These are phyloP conservation scores for Heterobasidion irregulare DNA, from an alignment of 1,284 basidiomycete species.

Conservation along the genomic window DNA sequence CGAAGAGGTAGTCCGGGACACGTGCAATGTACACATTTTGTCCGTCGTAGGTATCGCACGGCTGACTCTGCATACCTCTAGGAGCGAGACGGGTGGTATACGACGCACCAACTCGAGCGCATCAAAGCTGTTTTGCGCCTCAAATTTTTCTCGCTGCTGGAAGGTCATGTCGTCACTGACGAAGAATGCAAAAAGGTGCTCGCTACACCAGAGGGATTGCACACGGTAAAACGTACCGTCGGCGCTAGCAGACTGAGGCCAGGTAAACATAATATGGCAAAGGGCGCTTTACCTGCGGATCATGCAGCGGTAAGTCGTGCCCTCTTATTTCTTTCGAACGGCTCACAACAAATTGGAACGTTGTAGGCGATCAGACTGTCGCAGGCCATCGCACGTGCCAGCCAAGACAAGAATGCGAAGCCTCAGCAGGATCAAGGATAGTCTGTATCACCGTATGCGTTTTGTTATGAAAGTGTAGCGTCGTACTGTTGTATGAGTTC, in stretches of 20 bases:
- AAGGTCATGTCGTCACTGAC: constrained; percentile 61
- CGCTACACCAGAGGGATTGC: constrained; percentile 30
- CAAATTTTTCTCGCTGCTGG: constrained; percentile 80
- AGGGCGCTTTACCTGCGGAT: constrained; percentile 70
- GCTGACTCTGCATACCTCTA: constrained; percentile 18
- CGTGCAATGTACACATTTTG: constrained; percentile 54
- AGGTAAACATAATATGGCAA: constrained; percentile 80
- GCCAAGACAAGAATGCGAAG: background rate
- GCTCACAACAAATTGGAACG: background rate
- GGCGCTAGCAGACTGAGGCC: constrained; percentile 38
- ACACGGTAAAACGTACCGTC: constrained; percentile 29
- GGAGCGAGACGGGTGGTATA: constrained; percentile 86
- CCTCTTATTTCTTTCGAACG: background rate
- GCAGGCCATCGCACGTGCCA: background rate
- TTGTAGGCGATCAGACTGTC: constrained; percentile 41
- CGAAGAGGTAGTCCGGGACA: constrained; percentile 54
- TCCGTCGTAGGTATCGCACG: background rate
- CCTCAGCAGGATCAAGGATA: background rate
- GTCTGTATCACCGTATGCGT: no score
- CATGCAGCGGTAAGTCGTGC: constrained; percentile 62
- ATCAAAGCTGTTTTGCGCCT: constrained; percentile 82
- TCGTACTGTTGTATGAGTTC: no score
- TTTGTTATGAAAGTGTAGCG: no score
- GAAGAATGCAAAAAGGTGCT: constrained; percentile 62
- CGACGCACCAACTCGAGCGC: constrained; percentile 61